Evolutionary conservation across 2,329 filamentous ascomycete genomes (phyloP), one percentile per base, ranked within the genome.

Genomic region (Trichoderma citrinoviride): DNA sequence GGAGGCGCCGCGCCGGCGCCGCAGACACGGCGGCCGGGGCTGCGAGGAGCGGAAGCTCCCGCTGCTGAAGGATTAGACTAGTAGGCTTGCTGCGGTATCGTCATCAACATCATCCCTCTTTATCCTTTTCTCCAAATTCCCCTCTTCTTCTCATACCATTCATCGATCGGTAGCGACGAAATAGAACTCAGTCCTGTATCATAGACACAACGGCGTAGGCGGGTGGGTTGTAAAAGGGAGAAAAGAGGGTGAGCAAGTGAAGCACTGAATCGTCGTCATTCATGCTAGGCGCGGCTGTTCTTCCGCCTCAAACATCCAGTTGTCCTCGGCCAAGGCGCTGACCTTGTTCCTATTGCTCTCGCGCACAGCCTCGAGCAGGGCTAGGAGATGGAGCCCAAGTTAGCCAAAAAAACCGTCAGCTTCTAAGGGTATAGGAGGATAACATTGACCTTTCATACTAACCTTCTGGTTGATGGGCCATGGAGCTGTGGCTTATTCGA

Each of bases 241-340:
- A 58, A 49, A 50, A 49, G 52, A 65, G 44, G 25, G 33, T 21
- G 65, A 67, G 47, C 57, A 19, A 25, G 1, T 37, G 3, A 10
- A 37, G 12, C 33, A 12, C 33, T 37, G 33, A 37, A 52, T 40
- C 10, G 49, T 50, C 57, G 23, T 25, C 41, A 62, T 46, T 53
- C 61, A 68, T 73, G 70, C 74, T 65, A 71, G 72, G 44, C 79
- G 79, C 47, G 76, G 76, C 67, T 82, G 78, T 61, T 85, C 82
- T 70, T 92, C 90, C 2, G 85, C 81, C 75, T 93, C 91, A 77
- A 90, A 96, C 89, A 96, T 96, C 93, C 93, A 97, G 71, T 89
- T 90, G 72, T 97, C 93, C 57, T 95, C 90, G 23, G 90, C 85
- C 56, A 96, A 78, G 15, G 88, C 87, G 17, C 86, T 84, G 2